Evolutionary conservation across 2,329 filamentous ascomycete species (phyloP).

Genomic region (Aureobasidium lini): DNA sequence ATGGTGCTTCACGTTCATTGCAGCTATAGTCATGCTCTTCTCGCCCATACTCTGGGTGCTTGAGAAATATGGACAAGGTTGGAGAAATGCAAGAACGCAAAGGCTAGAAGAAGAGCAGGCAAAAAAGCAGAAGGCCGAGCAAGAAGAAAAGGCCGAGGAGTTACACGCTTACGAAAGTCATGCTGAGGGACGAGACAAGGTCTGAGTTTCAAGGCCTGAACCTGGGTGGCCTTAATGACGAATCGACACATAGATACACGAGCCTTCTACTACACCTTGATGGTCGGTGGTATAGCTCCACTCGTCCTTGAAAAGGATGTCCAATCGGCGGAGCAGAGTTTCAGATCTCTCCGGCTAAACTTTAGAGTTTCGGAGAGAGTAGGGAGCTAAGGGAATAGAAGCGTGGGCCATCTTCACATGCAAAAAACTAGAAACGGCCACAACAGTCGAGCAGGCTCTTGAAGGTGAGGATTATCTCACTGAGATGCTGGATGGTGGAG

Average conservation of each 20-base stretch:
- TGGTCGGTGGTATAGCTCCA: constrained; percentile 1
- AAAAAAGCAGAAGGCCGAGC: constrained; percentile 13
- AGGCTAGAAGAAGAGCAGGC: constrained; percentile 21
- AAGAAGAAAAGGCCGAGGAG: neutral
- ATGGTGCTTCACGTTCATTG: constrained; percentile 41
- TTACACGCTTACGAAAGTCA: neutral
- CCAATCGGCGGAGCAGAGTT: neutral
- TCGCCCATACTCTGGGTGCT: constrained; percentile 36
- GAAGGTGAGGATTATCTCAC: neutral
- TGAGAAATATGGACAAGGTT: constrained; percentile 33
- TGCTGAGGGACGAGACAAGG: neutral
- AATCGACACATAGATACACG: neutral
- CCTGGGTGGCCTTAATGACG: neutral
- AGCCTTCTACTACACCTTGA: neutral
- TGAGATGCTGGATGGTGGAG: neutral
- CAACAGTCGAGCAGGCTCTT: neutral
- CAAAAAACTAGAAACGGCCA: neutral
- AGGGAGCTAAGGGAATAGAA: neutral
- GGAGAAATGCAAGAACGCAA: constrained; percentile 35
- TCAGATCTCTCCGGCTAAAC: neutral
- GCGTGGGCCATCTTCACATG: neutral
- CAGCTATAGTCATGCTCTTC: constrained; percentile 31
- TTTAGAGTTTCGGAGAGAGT: neutral
- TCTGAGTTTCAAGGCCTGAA: too few relatives aligned
- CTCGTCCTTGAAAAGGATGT: neutral